Evolutionary conservation across 2,329 filamentous ascomycete genomes (phyloP), one percentile per base, ranked within the genome.

Genomic region (Aureobasidium namibiae): DNA sequence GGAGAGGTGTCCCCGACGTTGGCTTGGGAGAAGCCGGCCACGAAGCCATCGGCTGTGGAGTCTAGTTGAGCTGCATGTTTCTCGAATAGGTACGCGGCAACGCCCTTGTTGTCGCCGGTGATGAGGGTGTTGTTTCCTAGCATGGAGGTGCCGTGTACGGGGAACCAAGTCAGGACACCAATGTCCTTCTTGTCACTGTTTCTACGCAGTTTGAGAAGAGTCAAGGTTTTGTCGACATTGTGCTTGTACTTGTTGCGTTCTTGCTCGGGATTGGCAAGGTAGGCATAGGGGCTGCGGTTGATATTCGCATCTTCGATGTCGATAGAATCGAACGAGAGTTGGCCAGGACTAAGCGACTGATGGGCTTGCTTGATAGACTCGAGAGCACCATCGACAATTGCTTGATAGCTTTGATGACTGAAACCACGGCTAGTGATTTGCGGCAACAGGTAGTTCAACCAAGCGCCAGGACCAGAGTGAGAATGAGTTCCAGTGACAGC

Each of bases 101-200:
- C 90, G 13, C 92, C 92, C 75, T 97, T 97, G 76, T 97, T 97
- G 72, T 97, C 92, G n/a, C 90, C 92, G 2, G 91, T 86, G 53
- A 94, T 83, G 14, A 96, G 79, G 0, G 91, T 96, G 73, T 96
- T 96, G 74, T 96, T 96, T 58, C 89, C 88, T 24, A 92, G 83
- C 73, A 96, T 83, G 0, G 90, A 95, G 0, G 92, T 97, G 48
- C 92, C 92, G 70, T 97, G 92, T 0, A 92, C 89, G 2, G 92
- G 84, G 70, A 92, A 96, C 89, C 92, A 97, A 16, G 90, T 94
- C 60, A 97, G 74, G 0, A 95, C 78, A 13, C 90, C 92, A 42
- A 90, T 83, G 60, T 86, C 87, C 73, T 90, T 91, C 49, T 81
- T 80, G 67, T 94, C 89, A 0, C 83, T 86, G 10, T 83, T 82